Conservation (phyloP, 306 rosid species). For the Vigna hirtella region DNA sequence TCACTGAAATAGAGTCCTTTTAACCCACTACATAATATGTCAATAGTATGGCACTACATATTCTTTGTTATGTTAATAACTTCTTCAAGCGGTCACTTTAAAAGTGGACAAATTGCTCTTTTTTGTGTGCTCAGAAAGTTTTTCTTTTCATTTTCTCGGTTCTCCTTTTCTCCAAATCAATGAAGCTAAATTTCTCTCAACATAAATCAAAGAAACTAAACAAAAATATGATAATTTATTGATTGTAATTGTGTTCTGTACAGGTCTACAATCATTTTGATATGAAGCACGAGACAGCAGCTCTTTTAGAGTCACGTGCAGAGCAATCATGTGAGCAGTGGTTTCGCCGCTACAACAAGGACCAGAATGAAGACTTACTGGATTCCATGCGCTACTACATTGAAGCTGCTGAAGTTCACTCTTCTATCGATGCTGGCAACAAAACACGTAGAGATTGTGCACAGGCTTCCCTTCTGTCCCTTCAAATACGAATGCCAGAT, state of each 20-base stretch:
- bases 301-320: conserved; percentile 91
- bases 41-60: conserved; percentile 6
- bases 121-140: conserved; percentile 19
- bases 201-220: conserved; percentile 29
- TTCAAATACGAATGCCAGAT: conserved; percentile 97
- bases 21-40: conserved; percentile 17
- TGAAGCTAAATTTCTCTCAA: conserved; percentile 39
- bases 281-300: conserved; percentile 96
- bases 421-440: conserved; percentile 96
- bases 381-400: conserved; percentile 92
- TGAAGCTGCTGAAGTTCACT: conserved; percentile 98
- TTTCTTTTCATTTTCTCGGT: not conserved
- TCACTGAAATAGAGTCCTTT: conserved; percentile 9
- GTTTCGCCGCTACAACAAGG: conserved; percentile 75
- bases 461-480: conserved; percentile 93
- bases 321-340: conserved; percentile 80
- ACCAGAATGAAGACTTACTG: conserved; percentile 89
- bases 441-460: conserved; percentile 89
- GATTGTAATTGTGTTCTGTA: conserved; percentile 25
- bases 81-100: conserved; percentile 25
- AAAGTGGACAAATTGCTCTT: conserved; percentile 11
- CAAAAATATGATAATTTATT: conserved; percentile 8
- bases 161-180: conserved; percentile 21
- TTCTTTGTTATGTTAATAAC: conserved; percentile 27
- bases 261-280: conserved; percentile 97